Percentiles rank a stretch among this genome's conserved stretches.
These are phyloP conservation scores for Pleoardoris graminearum DNA, from an alignment of 2,329 filamentous ascomycete genomes.

Conservation along the genomic window DNA sequence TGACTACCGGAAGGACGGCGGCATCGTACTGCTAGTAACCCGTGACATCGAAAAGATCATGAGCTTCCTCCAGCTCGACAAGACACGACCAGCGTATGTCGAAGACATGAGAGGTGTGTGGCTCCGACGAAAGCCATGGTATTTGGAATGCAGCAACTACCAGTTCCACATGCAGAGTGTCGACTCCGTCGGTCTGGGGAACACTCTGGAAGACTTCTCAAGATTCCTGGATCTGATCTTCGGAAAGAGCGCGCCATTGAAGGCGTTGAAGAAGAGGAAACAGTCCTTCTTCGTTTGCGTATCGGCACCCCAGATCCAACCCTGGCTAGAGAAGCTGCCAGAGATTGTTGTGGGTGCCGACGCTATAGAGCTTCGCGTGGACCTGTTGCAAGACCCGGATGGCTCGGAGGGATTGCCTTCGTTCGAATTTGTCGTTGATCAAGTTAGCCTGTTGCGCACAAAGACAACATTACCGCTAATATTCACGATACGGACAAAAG, in stretches of 20 bases:
- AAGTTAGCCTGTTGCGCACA: slow-evolving; percentile 78
- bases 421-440: slow-evolving; percentile 76
- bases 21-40: slow-evolving; percentile 84
- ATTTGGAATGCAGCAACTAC: slow-evolving; percentile 89
- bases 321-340: slow-evolving; percentile 66
- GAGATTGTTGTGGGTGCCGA: slow-evolving; percentile 82
- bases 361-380: slow-evolving; percentile 91
- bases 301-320: slow-evolving; percentile 74
- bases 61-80: slow-evolving; percentile 84
- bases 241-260: slow-evolving; percentile 59
- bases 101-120: slow-evolving; percentile 93
- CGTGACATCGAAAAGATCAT: slow-evolving; percentile 87
- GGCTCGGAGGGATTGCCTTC: slow-evolving; percentile 60
- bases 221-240: slow-evolving; percentile 73
- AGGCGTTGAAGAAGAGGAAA: slow-evolving; percentile 63
- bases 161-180: slow-evolving; percentile 83
- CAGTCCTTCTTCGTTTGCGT: slow-evolving; percentile 92
- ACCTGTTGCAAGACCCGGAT: slow-evolving; percentile 77
- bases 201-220: slow-evolving; percentile 68
- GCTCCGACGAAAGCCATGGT: slow-evolving; percentile 85
- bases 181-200: slow-evolving; percentile 53
- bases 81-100: slow-evolving; percentile 87
- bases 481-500: slow-evolving; percentile 84
- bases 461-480: slow-evolving; percentile 77
- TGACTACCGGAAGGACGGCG: slow-evolving; percentile 73